Evolutionary conservation across 2,329 filamentous ascomycete genomes (phyloP).

Genomic region (Cercospora janseana): DNA sequence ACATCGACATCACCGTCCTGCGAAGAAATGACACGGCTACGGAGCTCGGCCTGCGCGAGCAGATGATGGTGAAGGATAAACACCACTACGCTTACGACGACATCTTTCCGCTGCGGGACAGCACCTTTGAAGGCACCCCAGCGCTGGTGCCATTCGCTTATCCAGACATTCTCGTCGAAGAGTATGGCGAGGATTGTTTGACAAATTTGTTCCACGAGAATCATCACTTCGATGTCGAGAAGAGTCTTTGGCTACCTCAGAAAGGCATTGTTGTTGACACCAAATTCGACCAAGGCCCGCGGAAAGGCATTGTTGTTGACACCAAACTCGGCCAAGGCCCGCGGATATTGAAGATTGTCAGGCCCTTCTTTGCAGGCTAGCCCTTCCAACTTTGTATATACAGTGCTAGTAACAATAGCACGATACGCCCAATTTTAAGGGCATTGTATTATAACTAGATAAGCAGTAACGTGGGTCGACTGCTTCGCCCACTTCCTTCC

Average conservation of each 20-base stretch:
- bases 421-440: too few relatives aligned
- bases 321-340: too few relatives aligned
- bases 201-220: slow-evolving; percentile 47
- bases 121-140: slow-evolving; percentile 53
- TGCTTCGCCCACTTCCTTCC: too few relatives aligned
- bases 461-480: too few relatives aligned
- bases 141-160: slow-evolving; percentile 59
- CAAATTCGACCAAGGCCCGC: slow-evolving; percentile 5
- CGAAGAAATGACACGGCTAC: slow-evolving; percentile 45
- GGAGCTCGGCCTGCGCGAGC: slow-evolving; percentile 32
- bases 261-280: slow-evolving; percentile 16
- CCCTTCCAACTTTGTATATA: too few relatives aligned
- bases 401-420: too few relatives aligned
- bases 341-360: too few relatives aligned
- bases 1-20: slow-evolving; percentile 61
- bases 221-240: slow-evolving; percentile 43
- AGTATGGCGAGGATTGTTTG: slow-evolving; percentile 54
- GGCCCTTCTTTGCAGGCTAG: too few relatives aligned
- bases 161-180: slow-evolving; percentile 52
- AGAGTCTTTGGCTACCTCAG: slow-evolving; percentile 34
- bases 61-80: slow-evolving; percentile 57
- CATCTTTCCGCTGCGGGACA: slow-evolving; percentile 58
- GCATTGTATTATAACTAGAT: too few relatives aligned
- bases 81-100: slow-evolving; percentile 55
- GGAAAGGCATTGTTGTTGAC: neutral